phyloP scores from a whole-genome alignment of 148 eudicot genomes.

The Selenicereus undatus region DNA sequence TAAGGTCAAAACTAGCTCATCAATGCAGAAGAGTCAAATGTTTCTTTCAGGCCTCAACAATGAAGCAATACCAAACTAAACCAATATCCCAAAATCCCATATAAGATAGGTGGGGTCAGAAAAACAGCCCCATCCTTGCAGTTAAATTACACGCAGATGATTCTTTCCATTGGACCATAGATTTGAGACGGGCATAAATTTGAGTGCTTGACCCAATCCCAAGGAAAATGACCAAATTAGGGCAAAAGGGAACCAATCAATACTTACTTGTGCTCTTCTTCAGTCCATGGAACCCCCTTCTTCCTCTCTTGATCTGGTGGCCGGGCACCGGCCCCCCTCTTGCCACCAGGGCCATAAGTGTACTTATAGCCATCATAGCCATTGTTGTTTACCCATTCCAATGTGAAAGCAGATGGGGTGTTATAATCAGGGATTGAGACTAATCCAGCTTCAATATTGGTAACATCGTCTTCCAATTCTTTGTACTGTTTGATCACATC shows the following conservation, averaged over 20 bases:
- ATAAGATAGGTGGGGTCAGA: not conserved
- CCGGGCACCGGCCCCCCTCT: conserved; percentile 42
- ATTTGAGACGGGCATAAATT: not conserved
- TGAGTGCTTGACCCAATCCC: not conserved
- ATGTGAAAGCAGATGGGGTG: conserved; percentile 46
- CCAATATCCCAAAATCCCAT: not conserved
- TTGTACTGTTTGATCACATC: conserved; percentile 84
- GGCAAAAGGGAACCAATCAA: not conserved
- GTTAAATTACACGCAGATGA: not conserved
- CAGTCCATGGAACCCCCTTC: conserved; percentile 99
- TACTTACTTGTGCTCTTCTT: conserved; percentile 93
- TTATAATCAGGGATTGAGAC: conserved; percentile 62
- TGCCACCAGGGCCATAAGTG: conserved; percentile 42
- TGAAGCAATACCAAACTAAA: not conserved
- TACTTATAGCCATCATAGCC: conserved; percentile 55
- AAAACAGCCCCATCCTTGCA: not conserved
- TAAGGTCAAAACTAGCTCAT: not conserved
- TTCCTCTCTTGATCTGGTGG: conserved; percentile 86
- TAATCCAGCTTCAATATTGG: conserved; percentile 83
- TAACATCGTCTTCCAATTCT: conserved; percentile 77
- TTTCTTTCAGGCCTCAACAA: not conserved
- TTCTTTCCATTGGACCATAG: not conserved
- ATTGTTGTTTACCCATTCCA: conserved; percentile 70
- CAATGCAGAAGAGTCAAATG: not conserved
- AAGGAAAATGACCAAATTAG: not conserved